These are phyloP conservation scores for Pseudopyricularia cyperi DNA, from an alignment of 2,329 filamentous ascomycete species.

Conservation along the genomic window DNA sequence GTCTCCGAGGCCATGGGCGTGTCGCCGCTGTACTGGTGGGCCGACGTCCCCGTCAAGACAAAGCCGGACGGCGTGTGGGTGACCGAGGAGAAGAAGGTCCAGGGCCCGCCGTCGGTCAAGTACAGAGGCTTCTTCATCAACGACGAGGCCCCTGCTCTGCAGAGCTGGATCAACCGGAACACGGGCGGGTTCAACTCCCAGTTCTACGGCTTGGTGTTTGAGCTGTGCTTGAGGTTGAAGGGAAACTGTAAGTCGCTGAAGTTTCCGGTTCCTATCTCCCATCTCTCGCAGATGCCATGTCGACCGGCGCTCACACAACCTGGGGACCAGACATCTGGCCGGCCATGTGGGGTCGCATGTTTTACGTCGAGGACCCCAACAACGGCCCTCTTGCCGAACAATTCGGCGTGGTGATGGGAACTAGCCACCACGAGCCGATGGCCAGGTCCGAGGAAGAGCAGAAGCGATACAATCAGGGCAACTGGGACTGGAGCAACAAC, in stretches of 20 bases:
- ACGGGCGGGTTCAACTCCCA: constrained; percentile 15
- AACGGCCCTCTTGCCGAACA: constrained; percentile 39
- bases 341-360: constrained; percentile 43
- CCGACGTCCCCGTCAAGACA: constrained; percentile 34
- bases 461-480: constrained; percentile 21
- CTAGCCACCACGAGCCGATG: constrained; percentile 46
- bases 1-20: constrained; percentile 47
- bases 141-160: constrained; percentile 43
- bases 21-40: constrained; percentile 47
- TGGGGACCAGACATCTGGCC: constrained; percentile 35
- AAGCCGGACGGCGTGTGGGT: constrained; percentile 31
- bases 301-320: not conserved
- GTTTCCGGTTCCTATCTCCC: no score
- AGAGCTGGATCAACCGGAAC: constrained; percentile 25
- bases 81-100: constrained; percentile 21
- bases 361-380: constrained; percentile 39
- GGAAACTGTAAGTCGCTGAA: constrained; percentile 28
- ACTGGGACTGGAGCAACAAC: constrained; percentile 43
- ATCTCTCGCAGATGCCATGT: no score
- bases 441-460: constrained; percentile 31
- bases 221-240: constrained; percentile 38
- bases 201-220: constrained; percentile 43
- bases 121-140: constrained; percentile 49
- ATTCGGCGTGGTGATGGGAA: constrained; percentile 45
- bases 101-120: constrained; percentile 39